These are phyloP conservation scores for Chamaecyparis obtusa DNA, from an alignment of 75 land plant species.

Conservation along the genomic window DNA sequence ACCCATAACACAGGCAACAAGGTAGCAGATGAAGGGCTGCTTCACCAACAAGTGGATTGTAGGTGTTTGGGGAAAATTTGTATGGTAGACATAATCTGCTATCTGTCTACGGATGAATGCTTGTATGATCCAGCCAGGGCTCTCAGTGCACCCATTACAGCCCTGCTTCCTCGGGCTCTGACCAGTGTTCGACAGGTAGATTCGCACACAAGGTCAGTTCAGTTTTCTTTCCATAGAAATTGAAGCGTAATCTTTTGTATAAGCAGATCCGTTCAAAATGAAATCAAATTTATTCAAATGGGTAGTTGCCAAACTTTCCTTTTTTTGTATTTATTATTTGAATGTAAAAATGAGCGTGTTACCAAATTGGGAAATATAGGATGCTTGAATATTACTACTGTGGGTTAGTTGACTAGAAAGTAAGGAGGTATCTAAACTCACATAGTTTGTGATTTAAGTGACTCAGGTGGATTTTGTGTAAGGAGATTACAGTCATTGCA, in stretches of 20 bases:
- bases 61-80: slow-evolving; percentile 64
- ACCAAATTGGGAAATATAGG: not conserved
- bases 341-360: not conserved
- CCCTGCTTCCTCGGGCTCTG: slow-evolving; percentile 15
- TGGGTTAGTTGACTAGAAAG: no score
- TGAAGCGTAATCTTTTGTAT: not conserved
- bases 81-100: slow-evolving; percentile 73
- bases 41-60: slow-evolving; percentile 17
- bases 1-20: slow-evolving; percentile 10
- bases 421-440: no score
- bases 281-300: not conserved
- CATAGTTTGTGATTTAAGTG: no score
- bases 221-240: not conserved
- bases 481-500: no score
- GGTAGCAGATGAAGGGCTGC: not conserved
- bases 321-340: not conserved
- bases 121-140: slow-evolving; percentile 43
- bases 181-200: slow-evolving; percentile 56
- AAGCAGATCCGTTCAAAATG: not conserved
- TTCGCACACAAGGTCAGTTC: slow-evolving; percentile 48
- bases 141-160: slow-evolving; percentile 43
- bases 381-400: no score
- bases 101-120: slow-evolving; percentile 51
- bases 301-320: not conserved
- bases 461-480: no score